These are phyloP conservation scores for Fusarium citri DNA, from an alignment of 2,329 filamentous ascomycete species.

Conservation along the genomic window DNA sequence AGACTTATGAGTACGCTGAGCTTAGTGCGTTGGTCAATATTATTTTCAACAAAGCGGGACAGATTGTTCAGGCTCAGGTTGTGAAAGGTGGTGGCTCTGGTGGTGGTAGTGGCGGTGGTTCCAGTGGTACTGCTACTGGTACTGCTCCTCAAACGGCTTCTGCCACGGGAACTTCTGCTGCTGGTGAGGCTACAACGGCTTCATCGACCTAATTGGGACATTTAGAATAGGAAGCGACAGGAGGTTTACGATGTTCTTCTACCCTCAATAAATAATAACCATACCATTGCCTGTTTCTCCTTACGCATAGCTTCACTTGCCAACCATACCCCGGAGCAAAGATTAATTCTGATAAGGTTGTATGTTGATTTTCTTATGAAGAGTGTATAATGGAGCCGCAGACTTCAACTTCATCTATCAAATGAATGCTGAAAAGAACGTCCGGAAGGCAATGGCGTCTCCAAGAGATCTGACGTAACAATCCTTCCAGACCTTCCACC, in stretches of 20 bases:
- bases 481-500: background rate
- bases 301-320: background rate
- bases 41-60: conserved; percentile 28
- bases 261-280: background rate
- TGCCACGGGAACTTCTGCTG: conserved; percentile 1
- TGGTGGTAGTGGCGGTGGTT: background rate
- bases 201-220: background rate
- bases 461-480: background rate
- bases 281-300: background rate
- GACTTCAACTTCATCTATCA: background rate
- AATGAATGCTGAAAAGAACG: background rate
- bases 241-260: background rate
- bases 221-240: background rate
- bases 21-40: conserved; percentile 22
- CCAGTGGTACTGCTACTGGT: background rate
- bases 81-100: conserved; percentile 18
- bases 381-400: background rate
- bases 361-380: background rate
- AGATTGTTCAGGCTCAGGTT: conserved; percentile 26
- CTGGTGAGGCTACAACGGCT: background rate
- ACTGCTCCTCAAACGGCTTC: conserved; percentile 7
- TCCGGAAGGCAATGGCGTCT: background rate
- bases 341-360: background rate
- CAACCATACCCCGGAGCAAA: background rate
- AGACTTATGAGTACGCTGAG: conserved; percentile 26